Percentiles rank a stretch among this genome's conserved stretches.
Conservation (phyloP, 2,329 filamentous ascomycete genomes). For the Trichoderma hamatum region DNA sequence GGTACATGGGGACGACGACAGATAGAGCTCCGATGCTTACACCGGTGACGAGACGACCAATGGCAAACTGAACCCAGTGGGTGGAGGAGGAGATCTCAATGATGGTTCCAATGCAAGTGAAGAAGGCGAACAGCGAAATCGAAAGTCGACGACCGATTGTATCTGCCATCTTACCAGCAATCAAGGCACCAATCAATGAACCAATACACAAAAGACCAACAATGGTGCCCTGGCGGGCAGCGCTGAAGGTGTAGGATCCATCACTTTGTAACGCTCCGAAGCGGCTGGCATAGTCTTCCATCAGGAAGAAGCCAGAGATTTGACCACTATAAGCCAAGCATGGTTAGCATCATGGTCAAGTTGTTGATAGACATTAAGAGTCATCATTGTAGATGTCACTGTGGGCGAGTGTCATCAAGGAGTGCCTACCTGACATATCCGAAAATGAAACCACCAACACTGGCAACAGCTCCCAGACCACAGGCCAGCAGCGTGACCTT, state of each 20-base stretch:
- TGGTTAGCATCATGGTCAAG: not conserved
- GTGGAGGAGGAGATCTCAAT: slow-evolving; percentile 16
- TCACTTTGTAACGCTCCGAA: slow-evolving; percentile 21
- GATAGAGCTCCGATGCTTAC: slow-evolving; percentile 16
- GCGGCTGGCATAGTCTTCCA: slow-evolving; percentile 17
- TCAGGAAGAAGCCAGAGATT: slow-evolving; percentile 24
- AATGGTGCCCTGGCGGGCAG: slow-evolving; percentile 17
- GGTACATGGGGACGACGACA: slow-evolving; percentile 19
- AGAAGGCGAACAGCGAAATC: slow-evolving; percentile 18
- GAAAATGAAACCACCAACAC: slow-evolving; percentile 20
- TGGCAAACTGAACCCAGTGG: slow-evolving; percentile 22
- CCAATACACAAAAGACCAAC: slow-evolving; percentile 15
- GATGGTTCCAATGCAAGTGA: slow-evolving; percentile 10
- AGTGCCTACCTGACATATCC: slow-evolving; percentile 22
- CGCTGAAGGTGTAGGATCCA: slow-evolving; percentile 22
- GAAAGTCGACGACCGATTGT: slow-evolving; percentile 20
- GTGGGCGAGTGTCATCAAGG: not conserved
- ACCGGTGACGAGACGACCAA: slow-evolving; percentile 17
- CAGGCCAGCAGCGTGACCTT: slow-evolving; percentile 17
- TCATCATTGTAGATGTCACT: not conserved
- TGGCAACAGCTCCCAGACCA: slow-evolving; percentile 20
- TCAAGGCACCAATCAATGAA: slow-evolving; percentile 4
- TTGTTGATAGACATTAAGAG: not conserved
- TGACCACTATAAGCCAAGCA: not conserved
- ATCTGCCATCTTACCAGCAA: slow-evolving; percentile 21